Evolutionary conservation across 495 filamentous ascomycete genomes (phyloP), one percentile per base, ranked within the genome.

Genomic region (Lentithecium fluviatile): DNA sequence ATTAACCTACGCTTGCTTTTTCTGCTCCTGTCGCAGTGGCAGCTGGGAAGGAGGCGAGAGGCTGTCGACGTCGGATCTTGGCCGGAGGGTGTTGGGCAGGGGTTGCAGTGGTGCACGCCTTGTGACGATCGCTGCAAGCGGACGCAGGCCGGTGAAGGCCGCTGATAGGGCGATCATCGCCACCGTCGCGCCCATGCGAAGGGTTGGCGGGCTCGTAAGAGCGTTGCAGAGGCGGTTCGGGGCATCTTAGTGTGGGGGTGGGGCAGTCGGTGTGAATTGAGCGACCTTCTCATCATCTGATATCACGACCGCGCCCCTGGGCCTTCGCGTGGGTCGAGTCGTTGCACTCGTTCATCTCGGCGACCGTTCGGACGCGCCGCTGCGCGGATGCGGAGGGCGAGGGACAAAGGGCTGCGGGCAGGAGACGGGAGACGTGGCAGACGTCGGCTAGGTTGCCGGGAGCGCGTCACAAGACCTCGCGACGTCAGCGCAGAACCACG

Each of bases 91-190:
- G 51, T 17, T 26, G 34, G 45, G 40, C 58, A 66, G 37, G 66
- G 62, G 56, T n/a, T n/a, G n/a, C n/a, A n/a, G n/a, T n/a, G n/a
- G 46, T 11, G 43, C 36, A 46, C 61, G 65, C 65, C 65, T 68
- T 60, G 61, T 58, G 65, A 68, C 65, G 65, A 68, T 68, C 65
- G 17, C 56, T 64, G 65, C 65, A 64, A 54, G 60, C 54, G 60
- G 46, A 56, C 8, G 26, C 34, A 19, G 15, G 56, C 50, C n/a
- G n/a, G n/a, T n/a, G n/a, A n/a, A n/a, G n/a, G n/a, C 20, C 45
- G 54, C 59, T 65, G 61, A 69, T 65, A 62, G 66, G 66, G 36
- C 52, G 53, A 65, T 65, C 62, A 54, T 24, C 29, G 62, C 61
- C 62, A 57, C 52, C 65, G 58, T 67, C 59, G 53, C 64, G 57